Conservation (phyloP, 257 asterid genomes). For the Parsonsia alboflavescens region DNA sequence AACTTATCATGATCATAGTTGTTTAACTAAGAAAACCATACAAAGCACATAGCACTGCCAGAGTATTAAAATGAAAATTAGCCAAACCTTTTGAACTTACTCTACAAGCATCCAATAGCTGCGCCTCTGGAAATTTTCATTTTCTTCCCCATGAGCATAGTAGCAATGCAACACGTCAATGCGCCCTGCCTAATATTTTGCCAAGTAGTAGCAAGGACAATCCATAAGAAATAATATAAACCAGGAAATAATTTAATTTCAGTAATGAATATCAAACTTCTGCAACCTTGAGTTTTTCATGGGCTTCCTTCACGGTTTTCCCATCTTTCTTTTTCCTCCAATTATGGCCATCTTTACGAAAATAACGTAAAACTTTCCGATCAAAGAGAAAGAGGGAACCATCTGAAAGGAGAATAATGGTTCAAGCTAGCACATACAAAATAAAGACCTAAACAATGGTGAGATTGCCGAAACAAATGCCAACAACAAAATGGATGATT, state of each 20-base stretch:
- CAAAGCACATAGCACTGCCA: neutral
- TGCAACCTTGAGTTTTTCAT: constrained; percentile 85
- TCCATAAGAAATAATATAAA: neutral
- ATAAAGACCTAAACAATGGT: constrained; percentile 11
- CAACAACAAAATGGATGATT: neutral
- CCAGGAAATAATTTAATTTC: neutral
- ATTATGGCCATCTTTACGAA: constrained; percentile 89
- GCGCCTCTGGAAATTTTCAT: constrained; percentile 86
- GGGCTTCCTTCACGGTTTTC: constrained; percentile 92
- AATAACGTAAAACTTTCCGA: constrained; percentile 83
- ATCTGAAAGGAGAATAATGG: constrained; percentile 35
- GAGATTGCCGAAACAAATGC: neutral
- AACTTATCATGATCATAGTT: neutral
- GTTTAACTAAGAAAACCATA: neutral
- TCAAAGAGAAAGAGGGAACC: constrained; percentile 95
- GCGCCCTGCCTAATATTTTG: constrained; percentile 80
- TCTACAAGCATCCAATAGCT: constrained; percentile 98
- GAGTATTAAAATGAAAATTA: neutral
- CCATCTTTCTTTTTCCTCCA: constrained; percentile 98
- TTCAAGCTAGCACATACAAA: constrained; percentile 8
- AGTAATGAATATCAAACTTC: neutral
- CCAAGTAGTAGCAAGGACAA: neutral
- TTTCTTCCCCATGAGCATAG: constrained; percentile 92
- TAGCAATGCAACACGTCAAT: constrained; percentile 90
- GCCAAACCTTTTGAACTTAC: constrained; percentile 39